Evolutionary conservation across 106 monocot species (phyloP).

Genomic region (Acorus gramineus): DNA sequence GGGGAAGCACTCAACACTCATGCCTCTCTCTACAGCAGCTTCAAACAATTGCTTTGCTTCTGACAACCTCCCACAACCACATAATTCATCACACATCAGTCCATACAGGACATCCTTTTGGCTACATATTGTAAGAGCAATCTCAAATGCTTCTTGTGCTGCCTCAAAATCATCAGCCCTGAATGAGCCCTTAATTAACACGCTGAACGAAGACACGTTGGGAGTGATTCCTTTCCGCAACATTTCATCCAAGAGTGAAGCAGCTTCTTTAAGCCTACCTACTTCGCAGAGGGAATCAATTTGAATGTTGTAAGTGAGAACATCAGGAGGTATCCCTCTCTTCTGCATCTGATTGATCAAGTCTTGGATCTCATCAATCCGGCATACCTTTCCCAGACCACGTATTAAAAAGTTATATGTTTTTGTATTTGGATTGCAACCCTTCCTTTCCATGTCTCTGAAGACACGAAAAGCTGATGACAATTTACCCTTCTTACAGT

Average conservation of each 20-base stretch:
- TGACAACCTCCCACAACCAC: slow-evolving; percentile 35
- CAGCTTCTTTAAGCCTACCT: slow-evolving; percentile 46
- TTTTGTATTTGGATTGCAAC: slow-evolving; percentile 45
- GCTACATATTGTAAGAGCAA: slow-evolving; percentile 41
- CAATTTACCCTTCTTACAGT: slow-evolving; percentile 69
- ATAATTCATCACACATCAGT: slow-evolving; percentile 60
- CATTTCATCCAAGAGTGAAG: slow-evolving; percentile 69
- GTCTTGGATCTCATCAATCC: slow-evolving; percentile 38
- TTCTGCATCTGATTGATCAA: slow-evolving; percentile 72
- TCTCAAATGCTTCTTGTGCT: slow-evolving; percentile 43
- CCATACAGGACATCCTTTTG: slow-evolving; percentile 61
- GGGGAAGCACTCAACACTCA: slow-evolving; percentile 39
- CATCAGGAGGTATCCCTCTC: slow-evolving; percentile 46
- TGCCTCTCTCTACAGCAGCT: slow-evolving; percentile 36
- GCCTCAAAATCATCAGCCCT: slow-evolving; percentile 42
- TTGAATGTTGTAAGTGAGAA: slow-evolving; percentile 58
- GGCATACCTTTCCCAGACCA: slow-evolving; percentile 45
- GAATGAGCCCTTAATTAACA: slow-evolving; percentile 65
- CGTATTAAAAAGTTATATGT: slow-evolving; percentile 82
- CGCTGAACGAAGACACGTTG: slow-evolving; percentile 59
- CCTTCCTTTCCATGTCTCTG: slow-evolving; percentile 84
- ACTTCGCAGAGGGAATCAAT: slow-evolving; percentile 51
- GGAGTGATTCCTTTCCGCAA: slow-evolving; percentile 36
- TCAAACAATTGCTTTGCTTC: slow-evolving; percentile 53
- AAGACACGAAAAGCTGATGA: slow-evolving; percentile 69